A percentile compares a stretch with the other conserved stretches of the same genome.
phyloP scores from a whole-genome alignment of 768 basidiomycete genomes.

The Lactarius indigo region DNA sequence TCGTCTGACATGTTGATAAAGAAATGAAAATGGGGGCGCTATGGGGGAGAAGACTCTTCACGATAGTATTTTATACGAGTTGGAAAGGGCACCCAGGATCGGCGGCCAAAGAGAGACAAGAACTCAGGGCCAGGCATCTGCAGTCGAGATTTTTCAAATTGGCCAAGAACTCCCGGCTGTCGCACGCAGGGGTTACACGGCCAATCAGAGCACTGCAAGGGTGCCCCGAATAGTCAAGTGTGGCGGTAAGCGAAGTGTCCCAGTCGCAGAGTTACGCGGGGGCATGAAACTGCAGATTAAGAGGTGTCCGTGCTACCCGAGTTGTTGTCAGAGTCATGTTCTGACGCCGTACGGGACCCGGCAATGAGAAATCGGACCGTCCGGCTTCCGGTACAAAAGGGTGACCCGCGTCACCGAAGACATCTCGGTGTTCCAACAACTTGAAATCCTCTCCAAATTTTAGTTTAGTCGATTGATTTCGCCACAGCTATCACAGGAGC shows the following conservation, averaged over 20 bases:
- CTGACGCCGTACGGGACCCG: not conserved
- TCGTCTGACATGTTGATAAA: not conserved
- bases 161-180: not conserved
- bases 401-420: too few species aligned
- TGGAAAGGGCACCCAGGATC: not conserved
- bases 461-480: too few species aligned
- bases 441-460: too few species aligned
- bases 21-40: not conserved
- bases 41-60: not conserved
- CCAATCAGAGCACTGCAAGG: not conserved
- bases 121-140: not conserved
- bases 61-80: constrained; percentile 6
- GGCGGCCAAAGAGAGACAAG: not conserved
- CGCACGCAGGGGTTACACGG: too few species aligned
- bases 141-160: not conserved
- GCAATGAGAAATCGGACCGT: not conserved
- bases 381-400: too few species aligned
- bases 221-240: not conserved
- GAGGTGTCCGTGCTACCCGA: not conserved
- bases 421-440: not conserved
- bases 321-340: not conserved
- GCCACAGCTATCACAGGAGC: not conserved
- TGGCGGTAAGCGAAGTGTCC: not conserved
- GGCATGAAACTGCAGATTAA: not conserved
- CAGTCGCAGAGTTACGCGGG: not conserved